Evolutionary conservation across 345 rosid species (phyloP), one percentile per base, ranked within the genome.

Genomic region (Sapria himalayana): DNA sequence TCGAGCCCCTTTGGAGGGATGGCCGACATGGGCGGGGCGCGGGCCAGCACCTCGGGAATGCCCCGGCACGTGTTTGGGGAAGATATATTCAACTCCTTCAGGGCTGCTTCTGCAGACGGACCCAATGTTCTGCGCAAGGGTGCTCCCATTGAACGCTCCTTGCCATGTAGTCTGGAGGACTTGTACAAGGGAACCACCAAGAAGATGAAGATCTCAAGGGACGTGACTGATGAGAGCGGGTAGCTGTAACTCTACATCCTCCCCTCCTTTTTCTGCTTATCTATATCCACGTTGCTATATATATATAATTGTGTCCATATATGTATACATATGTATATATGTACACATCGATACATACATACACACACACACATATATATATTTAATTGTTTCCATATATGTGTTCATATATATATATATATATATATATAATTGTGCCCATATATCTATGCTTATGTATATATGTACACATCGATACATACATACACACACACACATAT

Each of bases 191-290:
- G 96, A 18, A 69, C 69, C 31, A 69, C 89, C 33, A 84, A 72
- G 78, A 84, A 79, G 65, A 76, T 84, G 86, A 85, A 85, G 71
- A 76, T 85, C 46, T 80, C 96, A 2, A 58, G 93, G 46, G 93
- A 80, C 36, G 80, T 70, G 9, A 53, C 43, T 29, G 93, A 85
- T 56, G 41, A 61, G 4, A 58, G 50, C 48, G 72, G 93, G 96
- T 78, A 62, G 75, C 43, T 49, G 43, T 20, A 14, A 6, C 16
- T 19, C 4, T 37, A n/a, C n/a, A n/a, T n/a, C n/a, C 7, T 21
- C 23, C 19, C 4, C 7, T n/a, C 19, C 3, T 23, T 12, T 33
- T 29, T 20, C 11, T 33, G 15, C 14, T 34, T 59, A 4, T 14
- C 12, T 23, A 9, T 9, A 1, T 13, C n/a, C 13, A 7, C 25